Conservation (phyloP, 2,329 filamentous ascomycete genomes). For the Aspergillus intermedius region DNA sequence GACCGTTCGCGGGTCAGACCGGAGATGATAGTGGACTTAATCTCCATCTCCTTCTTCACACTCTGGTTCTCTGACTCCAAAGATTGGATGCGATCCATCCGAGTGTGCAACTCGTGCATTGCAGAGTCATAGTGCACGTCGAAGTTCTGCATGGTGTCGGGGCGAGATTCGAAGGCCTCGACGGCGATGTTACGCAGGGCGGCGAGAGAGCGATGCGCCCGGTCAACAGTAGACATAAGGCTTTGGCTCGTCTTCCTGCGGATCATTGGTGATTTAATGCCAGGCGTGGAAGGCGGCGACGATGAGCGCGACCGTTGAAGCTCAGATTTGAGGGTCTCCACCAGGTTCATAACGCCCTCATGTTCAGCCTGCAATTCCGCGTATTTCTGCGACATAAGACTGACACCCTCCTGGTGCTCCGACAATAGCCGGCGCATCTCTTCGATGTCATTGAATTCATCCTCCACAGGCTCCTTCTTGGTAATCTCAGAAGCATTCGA, state of each 20-base stretch:
- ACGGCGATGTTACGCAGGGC: slow-evolving; percentile 80
- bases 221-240: slow-evolving; percentile 70
- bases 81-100: slow-evolving; percentile 83
- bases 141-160: slow-evolving; percentile 84
- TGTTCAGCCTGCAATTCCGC: slow-evolving; percentile 77
- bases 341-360: slow-evolving; percentile 70
- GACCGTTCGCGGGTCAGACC: slow-evolving; percentile 88
- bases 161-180: slow-evolving; percentile 75
- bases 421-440: slow-evolving; percentile 62
- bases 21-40: slow-evolving; percentile 91
- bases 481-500: slow-evolving; percentile 46
- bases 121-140: slow-evolving; percentile 85
- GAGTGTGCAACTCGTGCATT: slow-evolving; percentile 81
- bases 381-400: slow-evolving; percentile 69
- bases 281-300: slow-evolving; percentile 44
- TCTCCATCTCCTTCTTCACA: slow-evolving; percentile 92
- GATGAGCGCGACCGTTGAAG: slow-evolving; percentile 69
- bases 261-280: slow-evolving; percentile 60
- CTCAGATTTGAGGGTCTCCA: slow-evolving; percentile 86
- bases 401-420: slow-evolving; percentile 71
- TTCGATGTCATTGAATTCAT: slow-evolving; percentile 60
- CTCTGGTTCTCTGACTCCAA: slow-evolving; percentile 77
- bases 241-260: slow-evolving; percentile 90
- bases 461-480: slow-evolving; percentile 33
- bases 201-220: slow-evolving; percentile 83